Conservation (phyloP, 1,284 basidiomycete species). For the Heterobasidion occidentale region DNA sequence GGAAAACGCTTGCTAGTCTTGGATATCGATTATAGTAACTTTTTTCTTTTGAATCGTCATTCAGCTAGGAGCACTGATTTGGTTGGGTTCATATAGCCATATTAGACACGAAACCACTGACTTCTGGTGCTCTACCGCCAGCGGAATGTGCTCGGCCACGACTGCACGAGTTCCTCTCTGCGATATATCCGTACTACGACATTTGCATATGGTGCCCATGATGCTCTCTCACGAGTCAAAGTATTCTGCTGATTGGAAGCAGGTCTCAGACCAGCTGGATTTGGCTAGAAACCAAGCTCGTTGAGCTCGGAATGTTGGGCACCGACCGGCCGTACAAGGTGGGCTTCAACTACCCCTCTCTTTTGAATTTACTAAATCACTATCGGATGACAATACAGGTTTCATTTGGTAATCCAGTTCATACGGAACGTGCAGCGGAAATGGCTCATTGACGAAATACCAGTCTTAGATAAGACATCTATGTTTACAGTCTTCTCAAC, state of each 20-base stretch:
- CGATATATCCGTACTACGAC: constrained; percentile 77
- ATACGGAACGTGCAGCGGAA: background rate
- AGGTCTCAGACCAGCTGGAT: constrained; percentile 87
- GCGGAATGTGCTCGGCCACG: constrained; percentile 76
- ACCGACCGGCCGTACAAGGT: constrained; percentile 63
- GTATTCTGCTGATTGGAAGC: constrained; percentile 1
- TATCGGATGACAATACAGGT: constrained; percentile 28
- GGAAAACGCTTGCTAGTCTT: constrained; percentile 79
- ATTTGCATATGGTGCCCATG: constrained; percentile 69
- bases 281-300: constrained; percentile 87
- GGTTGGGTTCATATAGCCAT: constrained; percentile 41
- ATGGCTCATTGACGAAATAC: background rate
- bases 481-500: constrained; percentile 87
- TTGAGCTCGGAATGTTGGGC: constrained; percentile 83
- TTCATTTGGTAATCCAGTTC: constrained; percentile 39
- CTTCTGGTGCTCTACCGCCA: constrained; percentile 70
- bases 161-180: constrained; percentile 78
- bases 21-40: constrained; percentile 82
- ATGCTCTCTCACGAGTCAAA: background rate
- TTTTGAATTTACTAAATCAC: constrained; percentile 1
- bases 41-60: background rate
- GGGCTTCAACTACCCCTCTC: constrained; percentile 8
- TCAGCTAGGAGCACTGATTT: background rate
- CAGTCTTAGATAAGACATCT: constrained; percentile 76
- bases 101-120: constrained; percentile 75